These are phyloP conservation scores for Dactylella cylindrospora DNA, from an alignment of 2,329 filamentous ascomycete genomes.

Conservation along the genomic window DNA sequence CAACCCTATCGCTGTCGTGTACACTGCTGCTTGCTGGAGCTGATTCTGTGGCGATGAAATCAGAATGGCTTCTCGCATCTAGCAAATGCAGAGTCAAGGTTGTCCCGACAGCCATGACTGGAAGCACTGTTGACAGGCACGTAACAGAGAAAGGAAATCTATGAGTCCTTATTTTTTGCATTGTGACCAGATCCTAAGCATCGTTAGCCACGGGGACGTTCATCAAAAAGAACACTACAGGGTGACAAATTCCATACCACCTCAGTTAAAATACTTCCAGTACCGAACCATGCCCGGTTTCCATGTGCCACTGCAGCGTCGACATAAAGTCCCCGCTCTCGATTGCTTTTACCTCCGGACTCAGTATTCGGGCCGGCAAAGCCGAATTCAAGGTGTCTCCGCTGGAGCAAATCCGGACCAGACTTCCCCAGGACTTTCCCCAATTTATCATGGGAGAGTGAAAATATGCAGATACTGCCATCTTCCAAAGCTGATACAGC, in stretches of 20 bases:
- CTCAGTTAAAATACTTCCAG: constrained; percentile 31
- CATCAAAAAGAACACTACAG: background rate
- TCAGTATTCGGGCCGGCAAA: background rate
- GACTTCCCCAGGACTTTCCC: constrained; percentile 42
- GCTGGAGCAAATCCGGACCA: constrained; percentile 26
- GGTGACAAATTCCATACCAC: constrained; percentile 18
- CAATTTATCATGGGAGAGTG: constrained; percentile 34
- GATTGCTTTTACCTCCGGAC: constrained; percentile 1
- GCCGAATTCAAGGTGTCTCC: constrained; percentile 8
- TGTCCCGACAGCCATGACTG: constrained; percentile 77
- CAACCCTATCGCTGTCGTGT: constrained; percentile 2
- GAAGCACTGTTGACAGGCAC: constrained; percentile 69
- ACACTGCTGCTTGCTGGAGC: background rate
- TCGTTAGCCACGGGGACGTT: background rate
- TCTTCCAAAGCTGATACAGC: constrained; percentile 45
- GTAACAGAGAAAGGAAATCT: constrained; percentile 79
- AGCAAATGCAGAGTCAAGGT: constrained; percentile 78
- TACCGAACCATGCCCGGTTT: constrained; percentile 31
- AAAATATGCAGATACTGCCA: constrained; percentile 47
- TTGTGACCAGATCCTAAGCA: constrained; percentile 42
- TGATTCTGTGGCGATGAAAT: constrained; percentile 16
- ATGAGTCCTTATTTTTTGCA: constrained; percentile 46
- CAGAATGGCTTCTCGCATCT: constrained; percentile 62
- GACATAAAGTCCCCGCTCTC: constrained; percentile 44
- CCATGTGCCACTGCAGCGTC: constrained; percentile 37